Base-by-base conservation (phyloP, 805 yeast genomes). In the Zygoascus biomembranicola region DNA sequence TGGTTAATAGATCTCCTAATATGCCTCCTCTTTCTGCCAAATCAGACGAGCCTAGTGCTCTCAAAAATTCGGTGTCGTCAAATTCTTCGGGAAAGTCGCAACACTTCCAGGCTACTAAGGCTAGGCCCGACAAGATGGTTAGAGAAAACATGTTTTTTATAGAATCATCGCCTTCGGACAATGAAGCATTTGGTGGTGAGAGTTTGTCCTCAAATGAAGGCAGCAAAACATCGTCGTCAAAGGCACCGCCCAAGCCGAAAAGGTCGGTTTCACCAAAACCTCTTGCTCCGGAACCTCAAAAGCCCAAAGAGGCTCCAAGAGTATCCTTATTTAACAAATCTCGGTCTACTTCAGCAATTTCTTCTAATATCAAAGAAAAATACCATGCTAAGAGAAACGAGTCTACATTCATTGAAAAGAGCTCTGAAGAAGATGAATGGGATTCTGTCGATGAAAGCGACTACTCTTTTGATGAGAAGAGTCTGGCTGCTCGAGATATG, bases 71-170 rank as follows among this genome's bases (percentile, higher is more conserved):
- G 39, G 49, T 19, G n/a, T 31, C 42, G 14, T 13, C 47, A n/a
- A n/a, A 23, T 6, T 18, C 42, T 4, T n/a, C n/a, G 14, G 45
- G 16, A 11, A 23, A 26, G 14, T 49, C 52, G 2, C 32, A 41
- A 11, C 16, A 47, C 10, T 53, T 54, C 56, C 53, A 55, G 45
- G 56, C 53, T 2, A 59, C 62, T 11, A 59, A 59, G 41, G 62
- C 62, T 4, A 43, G 62, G 18, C 60, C 62, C 9, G 58, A 55
- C 47, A 56, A 57, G 32, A 56, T 63, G 18, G 59, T 65, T 2
- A 59, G 67, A 1, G 61, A 59, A 37, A 70, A 66, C 52, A 71
- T 70, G 70, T 71, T 70, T 53, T 71, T 69, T 53, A 68, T 71
- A 18, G 73, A 68, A 45, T 69, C 72, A 1, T 63, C 68, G 9